Evolutionary conservation across 179 eudicot genomes (phyloP), one percentile per base, ranked within the genome.

Genomic region (Spinacia oleracea): DNA sequence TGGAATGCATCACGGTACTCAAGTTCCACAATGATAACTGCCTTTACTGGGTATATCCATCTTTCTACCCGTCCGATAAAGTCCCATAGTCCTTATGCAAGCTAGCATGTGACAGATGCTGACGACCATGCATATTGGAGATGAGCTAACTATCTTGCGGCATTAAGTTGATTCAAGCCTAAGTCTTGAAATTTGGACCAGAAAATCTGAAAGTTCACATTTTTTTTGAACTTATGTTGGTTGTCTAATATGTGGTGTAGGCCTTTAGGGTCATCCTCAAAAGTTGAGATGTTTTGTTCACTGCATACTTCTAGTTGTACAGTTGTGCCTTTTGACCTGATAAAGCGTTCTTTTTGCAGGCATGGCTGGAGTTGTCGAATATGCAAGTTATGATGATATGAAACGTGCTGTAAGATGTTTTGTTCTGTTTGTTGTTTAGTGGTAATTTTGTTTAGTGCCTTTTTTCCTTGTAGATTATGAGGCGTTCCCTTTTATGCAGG

Each of bases 371-470:
- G 79, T 93, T 79, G 97, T 93, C 68, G 97, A 93, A 78, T 93
- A 93, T 70, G 90, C 91, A 50, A 87, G 79, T 74, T 89, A 86
- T 84, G 94, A 89, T 55, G 97, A 91, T 83, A 90, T 93, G 97
- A 93, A 84, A 78, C 89, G 91, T 79, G 94, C 97, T 62, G 97
- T 93, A 82, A 88, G 96, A 83, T 81, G 27, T 72, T 78, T 55
- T 55, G 38, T 35, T 65, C 15, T 73, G 58, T 25, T 51, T 68
- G n/a, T 65, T 59, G 11, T 71, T 31, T 18, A 53, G 23, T 4
- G 42, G 32, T 50, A 48, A 16, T 75, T 25, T n/a, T 27, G 18
- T 46, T n/a, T n/a, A 42, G 14, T 23, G 15, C 59, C 59, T n/a
- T 60, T 38, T 51, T 58, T 34, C 45, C 48, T 42, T 72, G 20